Conservation (phyloP, 176 grass and related monocot genomes). For the Eleusine coracana region DNA sequence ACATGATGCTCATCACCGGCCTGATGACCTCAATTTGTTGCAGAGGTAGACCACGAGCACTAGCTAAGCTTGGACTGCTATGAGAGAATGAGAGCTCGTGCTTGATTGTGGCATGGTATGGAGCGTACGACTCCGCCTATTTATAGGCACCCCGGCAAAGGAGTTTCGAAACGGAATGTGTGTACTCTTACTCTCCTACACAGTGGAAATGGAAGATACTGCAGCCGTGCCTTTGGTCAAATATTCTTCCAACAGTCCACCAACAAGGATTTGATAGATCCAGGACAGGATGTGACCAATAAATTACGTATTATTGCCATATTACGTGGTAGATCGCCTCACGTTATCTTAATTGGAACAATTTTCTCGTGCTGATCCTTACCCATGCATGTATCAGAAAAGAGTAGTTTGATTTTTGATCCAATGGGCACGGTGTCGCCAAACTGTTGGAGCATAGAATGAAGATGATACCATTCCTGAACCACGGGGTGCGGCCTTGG, state of each 20-base stretch:
- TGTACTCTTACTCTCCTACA: not conserved
- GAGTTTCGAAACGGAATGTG: not conserved
- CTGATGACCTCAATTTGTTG: not conserved
- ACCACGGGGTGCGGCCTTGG: not conserved
- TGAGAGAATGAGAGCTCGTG: not conserved
- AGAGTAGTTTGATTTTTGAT: not conserved
- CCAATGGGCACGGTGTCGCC: not conserved
- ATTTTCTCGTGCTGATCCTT: not conserved
- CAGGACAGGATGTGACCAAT: not conserved
- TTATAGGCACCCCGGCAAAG: constrained; percentile 32
- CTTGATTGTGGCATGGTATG: not conserved
- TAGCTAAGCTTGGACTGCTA: not conserved
- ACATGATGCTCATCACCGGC: constrained; percentile 45
- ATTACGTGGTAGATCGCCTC: not conserved
- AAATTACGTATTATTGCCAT: not conserved
- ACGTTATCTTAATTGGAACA: not conserved
- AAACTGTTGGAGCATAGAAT: not conserved
- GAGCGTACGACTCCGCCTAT: constrained; percentile 13
- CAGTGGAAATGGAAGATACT: not conserved
- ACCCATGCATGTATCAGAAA: not conserved
- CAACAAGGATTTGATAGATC: constrained; percentile 16
- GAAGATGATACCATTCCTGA: constrained; percentile 11
- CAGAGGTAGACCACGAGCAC: not conserved
- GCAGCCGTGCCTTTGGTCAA: not conserved
- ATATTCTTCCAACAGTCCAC: not conserved